phyloP scores from a whole-genome alignment of 306 rosid genomes.

The Cucumis sativus region DNA sequence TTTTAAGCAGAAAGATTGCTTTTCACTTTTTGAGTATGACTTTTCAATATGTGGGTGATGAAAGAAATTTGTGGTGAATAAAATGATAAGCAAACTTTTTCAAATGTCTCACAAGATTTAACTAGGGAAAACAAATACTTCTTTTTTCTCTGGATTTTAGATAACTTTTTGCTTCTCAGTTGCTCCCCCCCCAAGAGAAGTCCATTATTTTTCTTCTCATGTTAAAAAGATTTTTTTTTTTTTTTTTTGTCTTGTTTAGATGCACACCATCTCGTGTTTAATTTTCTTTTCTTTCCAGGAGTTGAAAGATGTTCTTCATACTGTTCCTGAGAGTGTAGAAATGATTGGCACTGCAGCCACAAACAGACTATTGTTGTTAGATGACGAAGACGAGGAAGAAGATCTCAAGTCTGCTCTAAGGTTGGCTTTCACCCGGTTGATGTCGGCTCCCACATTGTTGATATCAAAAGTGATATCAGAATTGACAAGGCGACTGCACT shows the following conservation, averaged over 20 bases:
- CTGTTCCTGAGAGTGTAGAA: slow-evolving; percentile 66
- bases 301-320: slow-evolving; percentile 54
- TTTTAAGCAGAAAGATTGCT: not conserved
- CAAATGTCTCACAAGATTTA: not conserved
- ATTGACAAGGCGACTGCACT: slow-evolving; percentile 46
- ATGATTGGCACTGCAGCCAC: slow-evolving; percentile 52
- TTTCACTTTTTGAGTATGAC: not conserved
- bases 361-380: slow-evolving; percentile 27
- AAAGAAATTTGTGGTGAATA: not conserved
- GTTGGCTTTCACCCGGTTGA: slow-evolving; percentile 56
- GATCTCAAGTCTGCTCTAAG: slow-evolving; percentile 42
- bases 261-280: not conserved
- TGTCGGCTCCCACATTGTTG: slow-evolving; percentile 55
- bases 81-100: not conserved
- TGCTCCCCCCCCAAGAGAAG: not conserved
- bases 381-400: slow-evolving; percentile 40
- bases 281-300: slow-evolving; percentile 37
- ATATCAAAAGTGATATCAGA: slow-evolving; percentile 36
- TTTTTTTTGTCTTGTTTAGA: not conserved
- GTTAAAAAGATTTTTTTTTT: not conserved
- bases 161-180: too few species aligned
- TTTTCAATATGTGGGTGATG: not conserved
- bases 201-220: not conserved
- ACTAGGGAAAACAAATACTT: not conserved
- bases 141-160: not conserved